Percentiles rank a stretch among this genome's conserved stretches.
These are phyloP conservation scores for Novymonas esmeraldas DNA, from an alignment of 208 protist genomes.

Conservation along the genomic window DNA sequence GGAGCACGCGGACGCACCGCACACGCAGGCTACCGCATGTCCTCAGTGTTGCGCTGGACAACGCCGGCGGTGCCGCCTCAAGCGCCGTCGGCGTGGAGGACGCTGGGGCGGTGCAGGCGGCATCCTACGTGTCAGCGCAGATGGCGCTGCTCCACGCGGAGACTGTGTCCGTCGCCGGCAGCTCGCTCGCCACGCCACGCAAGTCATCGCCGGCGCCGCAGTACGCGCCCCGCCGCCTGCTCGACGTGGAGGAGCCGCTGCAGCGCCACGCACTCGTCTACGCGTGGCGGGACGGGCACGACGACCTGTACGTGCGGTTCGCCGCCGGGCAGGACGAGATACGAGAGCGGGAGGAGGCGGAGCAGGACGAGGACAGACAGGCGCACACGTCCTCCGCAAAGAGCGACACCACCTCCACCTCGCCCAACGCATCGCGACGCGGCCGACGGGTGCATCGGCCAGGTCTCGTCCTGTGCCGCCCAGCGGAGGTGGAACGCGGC, in stretches of 20 bases:
- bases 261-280: slow-evolving; percentile 47
- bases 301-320: slow-evolving; percentile 50
- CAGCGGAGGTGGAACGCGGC: slow-evolving; percentile 31
- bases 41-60: neutral
- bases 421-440: neutral
- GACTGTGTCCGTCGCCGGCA: neutral
- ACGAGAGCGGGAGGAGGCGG: slow-evolving; percentile 17
- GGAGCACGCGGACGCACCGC: neutral
- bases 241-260: slow-evolving; percentile 46
- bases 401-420: neutral
- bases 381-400: neutral
- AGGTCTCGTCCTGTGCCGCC: slow-evolving; percentile 1
- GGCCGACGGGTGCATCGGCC: too few relatives aligned
- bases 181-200: neutral
- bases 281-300: slow-evolving; percentile 49
- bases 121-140: slow-evolving; percentile 9
- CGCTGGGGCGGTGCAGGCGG: neutral
- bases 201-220: neutral
- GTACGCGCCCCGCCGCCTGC: slow-evolving; percentile 18
- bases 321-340: slow-evolving; percentile 18
- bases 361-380: neutral
- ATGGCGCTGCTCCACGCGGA: neutral
- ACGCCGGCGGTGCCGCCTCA: neutral
- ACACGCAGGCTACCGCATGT: neutral
- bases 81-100: neutral